Conservation (phyloP, 1,284 basidiomycete genomes). For the Erythrobasidium hasegawianum region DNA sequence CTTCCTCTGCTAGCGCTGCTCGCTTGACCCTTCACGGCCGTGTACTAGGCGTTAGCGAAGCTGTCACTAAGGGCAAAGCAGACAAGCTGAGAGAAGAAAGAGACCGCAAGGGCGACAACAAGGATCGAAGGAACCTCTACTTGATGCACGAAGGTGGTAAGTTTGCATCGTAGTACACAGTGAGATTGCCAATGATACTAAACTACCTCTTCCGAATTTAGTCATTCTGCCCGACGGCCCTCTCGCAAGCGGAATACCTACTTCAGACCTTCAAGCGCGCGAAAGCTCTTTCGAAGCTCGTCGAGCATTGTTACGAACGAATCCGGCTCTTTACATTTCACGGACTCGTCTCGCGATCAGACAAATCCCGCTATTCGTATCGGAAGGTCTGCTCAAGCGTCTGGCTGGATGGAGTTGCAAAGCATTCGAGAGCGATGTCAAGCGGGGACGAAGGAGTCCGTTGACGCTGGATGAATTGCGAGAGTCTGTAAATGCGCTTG, state of each 20-base stretch:
- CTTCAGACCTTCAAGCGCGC: slow-evolving; percentile 75
- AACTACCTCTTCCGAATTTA: no score
- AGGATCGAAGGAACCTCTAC: slow-evolving; percentile 94
- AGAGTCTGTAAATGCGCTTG: slow-evolving; percentile 42
- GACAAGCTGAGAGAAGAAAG: slow-evolving; percentile 78
- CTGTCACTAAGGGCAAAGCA: slow-evolving; percentile 85
- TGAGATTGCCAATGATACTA: no score
- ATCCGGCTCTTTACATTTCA: slow-evolving; percentile 90
- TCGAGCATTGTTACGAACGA: slow-evolving; percentile 71
- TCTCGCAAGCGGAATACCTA: slow-evolving; percentile 64
- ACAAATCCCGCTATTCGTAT: slow-evolving; percentile 83
- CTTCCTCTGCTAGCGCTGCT: slow-evolving; percentile 76
- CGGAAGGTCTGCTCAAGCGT: slow-evolving; percentile 82
- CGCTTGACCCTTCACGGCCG: slow-evolving; percentile 86
- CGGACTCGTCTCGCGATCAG: slow-evolving; percentile 89
- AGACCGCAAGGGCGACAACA: slow-evolving; percentile 77
- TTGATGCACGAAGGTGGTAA: slow-evolving; percentile 89
- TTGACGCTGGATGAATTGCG: slow-evolving; percentile 52
- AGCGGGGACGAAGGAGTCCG: slow-evolving; percentile 58
- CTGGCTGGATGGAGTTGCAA: slow-evolving; percentile 77
- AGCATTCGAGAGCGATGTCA: slow-evolving; percentile 75
- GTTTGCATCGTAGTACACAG: slow-evolving; percentile 46
- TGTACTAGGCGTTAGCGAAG: slow-evolving; percentile 82
- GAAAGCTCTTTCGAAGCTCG: slow-evolving; percentile 77
- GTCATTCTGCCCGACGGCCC: slow-evolving; percentile 83